Evolutionary conservation across 2,329 filamentous ascomycete species (phyloP), one percentile per base, ranked within the genome.

Genomic region (Purpureocillium takamizusanense): DNA sequence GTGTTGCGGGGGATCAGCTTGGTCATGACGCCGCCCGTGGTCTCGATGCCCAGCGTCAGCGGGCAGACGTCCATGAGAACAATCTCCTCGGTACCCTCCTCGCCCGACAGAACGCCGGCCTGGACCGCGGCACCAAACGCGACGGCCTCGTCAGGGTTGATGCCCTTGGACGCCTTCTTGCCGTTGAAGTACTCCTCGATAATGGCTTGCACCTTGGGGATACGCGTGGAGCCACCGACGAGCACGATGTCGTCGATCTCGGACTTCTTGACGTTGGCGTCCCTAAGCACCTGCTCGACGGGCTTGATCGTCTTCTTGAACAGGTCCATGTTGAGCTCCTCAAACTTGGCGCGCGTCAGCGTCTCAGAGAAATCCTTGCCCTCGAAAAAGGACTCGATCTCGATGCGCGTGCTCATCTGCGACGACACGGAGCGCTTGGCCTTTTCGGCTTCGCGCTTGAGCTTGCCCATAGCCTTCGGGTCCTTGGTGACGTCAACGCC

Each of bases 221-320:
- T 97, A 86, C 92, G 90, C 51, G 92, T 97, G 45, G 92, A 97
- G 67, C 92, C 92, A 81, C 92, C 92, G 47, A 97, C 90, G 37
- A 97, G 81, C 49, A 98, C 92, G 52, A 98, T 95, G 63, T 97
- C 92, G 57, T 95, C 81, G 54, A 98, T 78, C 55, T 97, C 89
- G 46, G 68, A 70, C 83, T 95, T 97, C 81, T 90, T 90, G 56
- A 95, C 76, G 76, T 95, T 95, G 63, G 89, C 88, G 54, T 97
- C 92, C 76, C 95, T 94, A 61, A 98, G 78, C 51, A 97, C 92
- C 77, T 95, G 89, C 74, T 97, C 88, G 51, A 97, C 92, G 42
- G 92, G 90, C 81, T 95, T 95, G 51, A 97, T 79, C 42, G 92
- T 97, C 79, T 92, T 94, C 83, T 95, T 95, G 83, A 97, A 97